These are phyloP conservation scores for Aquanectria penicillioides DNA, from an alignment of 2,329 filamentous ascomycete species.

Conservation along the genomic window DNA sequence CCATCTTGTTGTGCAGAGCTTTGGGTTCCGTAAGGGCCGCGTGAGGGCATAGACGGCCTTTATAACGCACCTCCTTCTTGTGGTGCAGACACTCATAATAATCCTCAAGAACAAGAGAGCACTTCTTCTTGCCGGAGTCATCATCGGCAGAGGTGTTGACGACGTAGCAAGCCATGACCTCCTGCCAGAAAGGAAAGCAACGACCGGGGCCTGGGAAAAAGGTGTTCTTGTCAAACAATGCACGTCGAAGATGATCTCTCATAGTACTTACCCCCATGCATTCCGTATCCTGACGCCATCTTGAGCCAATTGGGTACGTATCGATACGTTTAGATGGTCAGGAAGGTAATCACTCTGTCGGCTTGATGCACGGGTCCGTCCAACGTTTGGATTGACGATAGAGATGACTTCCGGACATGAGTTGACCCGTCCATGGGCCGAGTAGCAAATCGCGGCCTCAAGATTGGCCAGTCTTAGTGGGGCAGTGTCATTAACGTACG, in stretches of 20 bases:
- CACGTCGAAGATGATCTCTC: not conserved
- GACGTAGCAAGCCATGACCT: constrained; percentile 97
- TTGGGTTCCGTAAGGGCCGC: not conserved
- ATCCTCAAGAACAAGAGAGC: constrained; percentile 85
- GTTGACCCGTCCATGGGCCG: constrained; percentile 41
- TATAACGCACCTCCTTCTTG: constrained; percentile 87
- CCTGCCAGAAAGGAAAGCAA: constrained; percentile 99
- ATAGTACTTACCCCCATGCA: constrained; percentile 75
- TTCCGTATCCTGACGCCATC: constrained; percentile 86
- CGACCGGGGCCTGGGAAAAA: constrained; percentile 67
- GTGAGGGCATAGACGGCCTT: not conserved
- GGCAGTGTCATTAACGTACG: constrained; percentile 6
- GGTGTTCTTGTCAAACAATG: constrained; percentile 36
- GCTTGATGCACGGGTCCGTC: constrained; percentile 37
- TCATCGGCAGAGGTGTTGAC: constrained; percentile 87
- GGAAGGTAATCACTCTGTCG: constrained; percentile 27
- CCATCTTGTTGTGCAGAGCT: not conserved
- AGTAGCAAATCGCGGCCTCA: constrained; percentile 38
- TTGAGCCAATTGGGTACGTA: constrained; percentile 45
- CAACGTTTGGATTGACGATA: constrained; percentile 36
- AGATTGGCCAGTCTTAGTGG: constrained; percentile 34
- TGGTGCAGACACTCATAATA: constrained; percentile 99
- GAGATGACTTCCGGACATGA: constrained; percentile 34
- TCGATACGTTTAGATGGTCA: constrained; percentile 38
- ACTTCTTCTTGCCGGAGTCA: constrained; percentile 86